phyloP scores from a whole-genome alignment of 106 monocot species.

The Phalaenopsis aphrodite region DNA sequence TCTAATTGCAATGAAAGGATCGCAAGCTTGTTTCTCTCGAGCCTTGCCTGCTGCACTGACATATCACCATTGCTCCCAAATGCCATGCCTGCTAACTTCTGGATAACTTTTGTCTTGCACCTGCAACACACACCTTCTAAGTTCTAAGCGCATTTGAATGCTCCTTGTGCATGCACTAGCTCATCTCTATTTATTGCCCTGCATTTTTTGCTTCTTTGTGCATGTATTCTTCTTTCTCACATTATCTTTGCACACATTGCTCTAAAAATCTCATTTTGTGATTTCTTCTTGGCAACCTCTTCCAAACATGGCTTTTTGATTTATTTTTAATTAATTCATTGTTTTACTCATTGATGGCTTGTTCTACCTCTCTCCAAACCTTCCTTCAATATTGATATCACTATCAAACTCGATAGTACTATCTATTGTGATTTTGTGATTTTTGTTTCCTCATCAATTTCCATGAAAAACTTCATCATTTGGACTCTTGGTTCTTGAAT shows the following conservation, averaged over 20 bases:
- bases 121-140: background rate
- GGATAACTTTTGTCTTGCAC: background rate
- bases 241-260: background rate
- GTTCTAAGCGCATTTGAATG: background rate
- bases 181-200: background rate
- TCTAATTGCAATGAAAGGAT: no score
- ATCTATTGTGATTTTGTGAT: background rate
- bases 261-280: background rate
- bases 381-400: background rate
- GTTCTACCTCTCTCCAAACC: background rate
- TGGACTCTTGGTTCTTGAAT: background rate
- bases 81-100: background rate
- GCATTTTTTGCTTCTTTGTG: background rate
- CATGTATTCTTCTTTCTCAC: background rate
- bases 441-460: background rate
- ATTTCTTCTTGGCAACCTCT: background rate
- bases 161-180: background rate
- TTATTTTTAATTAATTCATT: background rate
- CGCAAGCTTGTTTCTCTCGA: background rate
- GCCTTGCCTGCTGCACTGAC: background rate
- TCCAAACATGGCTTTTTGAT: background rate
- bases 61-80: background rate
- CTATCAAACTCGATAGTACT: background rate
- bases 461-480: background rate
- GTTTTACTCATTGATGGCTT: background rate